phyloP scores from a whole-genome alignment of 1,284 basidiomycete genomes.

The Somion occarium region DNA sequence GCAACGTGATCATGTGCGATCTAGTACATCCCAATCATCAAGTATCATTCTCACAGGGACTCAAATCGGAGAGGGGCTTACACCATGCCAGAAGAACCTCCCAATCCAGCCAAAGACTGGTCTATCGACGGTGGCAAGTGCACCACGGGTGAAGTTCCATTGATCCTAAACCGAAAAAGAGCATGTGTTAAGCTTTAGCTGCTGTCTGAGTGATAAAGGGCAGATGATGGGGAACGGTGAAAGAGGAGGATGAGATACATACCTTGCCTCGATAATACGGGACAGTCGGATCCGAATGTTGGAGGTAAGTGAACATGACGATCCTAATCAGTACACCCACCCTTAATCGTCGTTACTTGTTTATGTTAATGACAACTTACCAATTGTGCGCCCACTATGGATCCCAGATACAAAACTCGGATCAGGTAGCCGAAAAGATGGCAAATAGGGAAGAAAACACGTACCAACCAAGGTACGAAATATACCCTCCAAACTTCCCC shows the following conservation, averaged over 20 bases:
- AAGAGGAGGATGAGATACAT: conserved; percentile 3
- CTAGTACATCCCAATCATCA: conserved; percentile 18
- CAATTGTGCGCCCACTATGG: conserved; percentile 24
- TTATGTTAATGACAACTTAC: conserved; percentile 34
- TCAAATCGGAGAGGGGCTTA: conserved; percentile 16
- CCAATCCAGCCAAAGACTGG: conserved; percentile 55
- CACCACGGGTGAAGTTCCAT: conserved; percentile 54
- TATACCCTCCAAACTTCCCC: conserved; percentile 29
- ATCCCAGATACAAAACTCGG: neutral
- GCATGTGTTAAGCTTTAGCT: neutral
- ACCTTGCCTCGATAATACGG: conserved; percentile 34
- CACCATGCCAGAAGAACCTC: conserved; percentile 52
- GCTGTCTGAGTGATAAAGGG: neutral
- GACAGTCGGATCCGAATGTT: conserved; percentile 37
- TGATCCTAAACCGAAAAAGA: too few species aligned
- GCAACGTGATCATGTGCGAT: conserved; percentile 35
- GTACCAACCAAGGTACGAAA: conserved; percentile 52
- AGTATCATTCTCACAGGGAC: neutral
- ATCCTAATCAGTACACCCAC: conserved; percentile 22
- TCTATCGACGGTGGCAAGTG: conserved; percentile 52
- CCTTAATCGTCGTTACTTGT: too few species aligned
- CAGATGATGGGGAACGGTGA: neutral
- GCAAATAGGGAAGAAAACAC: conserved; percentile 11
- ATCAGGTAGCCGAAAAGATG: neutral
- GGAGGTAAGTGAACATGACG: conserved; percentile 38